Evolutionary conservation across 108 stramenopile species (phyloP), one percentile per base, ranked within the genome.

Genomic region (Discostella pseudostelligera): DNA sequence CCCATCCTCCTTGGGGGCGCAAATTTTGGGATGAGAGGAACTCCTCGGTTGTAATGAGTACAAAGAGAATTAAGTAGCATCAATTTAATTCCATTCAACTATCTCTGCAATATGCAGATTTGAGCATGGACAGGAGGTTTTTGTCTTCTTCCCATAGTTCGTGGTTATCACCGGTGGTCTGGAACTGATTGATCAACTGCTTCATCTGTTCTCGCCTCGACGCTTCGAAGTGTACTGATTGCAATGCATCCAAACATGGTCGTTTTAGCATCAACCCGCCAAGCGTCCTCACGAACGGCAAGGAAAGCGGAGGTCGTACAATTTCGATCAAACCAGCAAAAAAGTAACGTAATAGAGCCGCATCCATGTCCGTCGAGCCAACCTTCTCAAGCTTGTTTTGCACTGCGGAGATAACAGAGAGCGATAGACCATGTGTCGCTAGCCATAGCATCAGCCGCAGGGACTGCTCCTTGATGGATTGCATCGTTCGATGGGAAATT

Each of bases 391-490:
- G 62, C 53, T 78, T 79, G 6, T 62, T 49, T 9, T 66, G 59
- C 13, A 94, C 61, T 29, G 67, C 68, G 16, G 55, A 76, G 13
- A 94, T 69, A 3, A 94, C 89, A 8, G 66, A 40, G 22, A 83
- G 56, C 1, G 77, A 72, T 51, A 88, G 77, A 12, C 92, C 92
- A 72, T 87, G 72, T 2, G 77, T 70, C 26, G 71, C 74, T 14
- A 94, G 67, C 56, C 81, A 76, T 4, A 94, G 48, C 36, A 94
- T 81, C 40, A 94, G 64, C 26, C 92, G 74, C 9, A 94, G 70
- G 45, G 78, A 82, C 74, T 94, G 92, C 57, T 94, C 92, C 56
- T 89, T 90, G 72, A 94, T 83, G 42, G 72, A 84, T 69, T 85
- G 87, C 82, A 90, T 82, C 58, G 83, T 94, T 62, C 86, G 83